Percentiles rank a stretch among this genome's conserved stretches.
These are phyloP conservation scores for Dovyalis caffra DNA, from an alignment of 345 rosid species.

Conservation along the genomic window DNA sequence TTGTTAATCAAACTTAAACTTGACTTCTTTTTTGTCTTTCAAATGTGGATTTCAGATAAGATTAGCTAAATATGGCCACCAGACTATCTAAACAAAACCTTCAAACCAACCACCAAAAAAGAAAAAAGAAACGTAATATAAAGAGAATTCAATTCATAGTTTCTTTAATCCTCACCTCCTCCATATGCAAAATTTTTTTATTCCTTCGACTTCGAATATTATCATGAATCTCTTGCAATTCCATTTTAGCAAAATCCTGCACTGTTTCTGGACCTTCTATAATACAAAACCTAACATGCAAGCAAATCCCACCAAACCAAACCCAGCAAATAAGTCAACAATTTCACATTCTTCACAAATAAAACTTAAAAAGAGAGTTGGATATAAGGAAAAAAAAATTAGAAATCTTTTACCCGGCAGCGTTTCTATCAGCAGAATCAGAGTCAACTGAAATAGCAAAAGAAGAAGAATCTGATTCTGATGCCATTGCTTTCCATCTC, in stretches of 20 bases:
- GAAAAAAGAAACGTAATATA: neutral
- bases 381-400: neutral
- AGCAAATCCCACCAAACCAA: neutral
- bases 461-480: conserved; percentile 54
- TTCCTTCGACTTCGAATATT: conserved; percentile 88
- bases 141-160: neutral
- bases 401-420: conserved; percentile 42
- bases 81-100: too few species aligned
- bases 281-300: conserved; percentile 74
- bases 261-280: conserved; percentile 99
- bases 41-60: too few species aligned
- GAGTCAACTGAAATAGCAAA: conserved; percentile 51
- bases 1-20: too few species aligned
- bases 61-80: too few species aligned
- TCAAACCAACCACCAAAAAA: neutral
- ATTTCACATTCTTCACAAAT: neutral
- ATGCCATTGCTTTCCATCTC: conserved; percentile 56
- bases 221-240: conserved; percentile 85
- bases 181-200: conserved; percentile 96
- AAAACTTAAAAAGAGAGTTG: neutral
- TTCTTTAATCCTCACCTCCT: conserved; percentile 54
- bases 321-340: neutral
- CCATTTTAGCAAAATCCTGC: conserved; percentile 89
- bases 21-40: too few species aligned
- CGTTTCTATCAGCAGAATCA: conserved; percentile 49